A percentile compares a stretch with the other conserved stretches of the same genome.
Evolutionary conservation across 2,329 filamentous ascomycete species (phyloP).

Genomic region (Arachnomyces sp.): DNA sequence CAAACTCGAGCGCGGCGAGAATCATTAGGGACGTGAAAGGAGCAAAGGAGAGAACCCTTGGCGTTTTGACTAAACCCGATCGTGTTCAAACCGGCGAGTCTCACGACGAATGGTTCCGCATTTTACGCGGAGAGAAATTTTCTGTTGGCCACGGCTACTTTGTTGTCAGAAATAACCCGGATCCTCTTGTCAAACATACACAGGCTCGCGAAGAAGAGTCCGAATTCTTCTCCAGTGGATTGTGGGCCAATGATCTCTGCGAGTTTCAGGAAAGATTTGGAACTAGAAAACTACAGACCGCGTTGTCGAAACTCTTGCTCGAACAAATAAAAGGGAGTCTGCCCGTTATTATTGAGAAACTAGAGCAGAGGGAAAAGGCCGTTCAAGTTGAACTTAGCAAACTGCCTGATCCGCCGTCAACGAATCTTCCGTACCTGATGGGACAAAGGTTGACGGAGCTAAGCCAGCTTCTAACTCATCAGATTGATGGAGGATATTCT

Average conservation of each 20-base stretch:
- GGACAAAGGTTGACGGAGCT: slow-evolving; percentile 54
- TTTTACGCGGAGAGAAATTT: slow-evolving; percentile 57
- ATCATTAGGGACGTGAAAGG: slow-evolving; percentile 50
- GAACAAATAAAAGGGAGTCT: slow-evolving; percentile 37
- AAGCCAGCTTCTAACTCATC: slow-evolving; percentile 44
- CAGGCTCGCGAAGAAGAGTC: slow-evolving; percentile 44
- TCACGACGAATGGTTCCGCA: slow-evolving; percentile 53
- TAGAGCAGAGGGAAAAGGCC: slow-evolving; percentile 39
- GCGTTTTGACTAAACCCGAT: slow-evolving; percentile 82
- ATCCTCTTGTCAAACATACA: slow-evolving; percentile 36
- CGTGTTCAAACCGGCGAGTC: slow-evolving; percentile 49
- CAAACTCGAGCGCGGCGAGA: slow-evolving; percentile 63
- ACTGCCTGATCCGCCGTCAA: slow-evolving; percentile 58
- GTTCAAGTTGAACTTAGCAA: slow-evolving; percentile 50
- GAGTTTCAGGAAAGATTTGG: slow-evolving; percentile 43
- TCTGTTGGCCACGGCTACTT: slow-evolving; percentile 68
- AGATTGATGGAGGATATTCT: slow-evolving; percentile 45
- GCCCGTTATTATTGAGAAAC: slow-evolving; percentile 30
- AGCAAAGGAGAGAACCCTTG: slow-evolving; percentile 56
- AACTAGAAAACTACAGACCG: slow-evolving; percentile 42
- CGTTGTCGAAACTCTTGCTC: slow-evolving; percentile 43
- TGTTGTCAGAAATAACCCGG: slow-evolving; percentile 56
- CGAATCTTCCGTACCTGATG: slow-evolving; percentile 61
- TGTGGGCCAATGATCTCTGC: slow-evolving; percentile 41
- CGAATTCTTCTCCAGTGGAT: slow-evolving; percentile 41